Evolutionary conservation across 345 rosid genomes (phyloP).

Genomic region (Fremontodendron californicum): DNA sequence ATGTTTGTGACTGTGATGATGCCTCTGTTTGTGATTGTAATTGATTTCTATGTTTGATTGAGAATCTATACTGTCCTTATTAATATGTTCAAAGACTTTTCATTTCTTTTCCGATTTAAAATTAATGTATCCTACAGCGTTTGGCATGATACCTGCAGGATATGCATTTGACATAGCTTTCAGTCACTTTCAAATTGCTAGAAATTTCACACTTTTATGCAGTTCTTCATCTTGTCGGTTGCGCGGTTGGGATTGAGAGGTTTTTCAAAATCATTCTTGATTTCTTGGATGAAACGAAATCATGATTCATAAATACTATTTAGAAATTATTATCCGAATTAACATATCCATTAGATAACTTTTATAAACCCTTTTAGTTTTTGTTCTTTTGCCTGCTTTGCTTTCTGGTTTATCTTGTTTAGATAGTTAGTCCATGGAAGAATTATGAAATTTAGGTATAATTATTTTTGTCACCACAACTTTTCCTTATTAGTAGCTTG

Average conservation of each 20-base stretch:
- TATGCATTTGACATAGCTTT: background rate
- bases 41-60: too few species aligned
- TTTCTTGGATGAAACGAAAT: background rate
- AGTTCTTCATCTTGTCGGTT: background rate
- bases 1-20: too few species aligned
- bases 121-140: too few species aligned
- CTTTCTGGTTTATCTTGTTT: background rate
- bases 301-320: constrained; percentile 6
- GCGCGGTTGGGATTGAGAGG: background rate
- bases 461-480: background rate
- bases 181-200: background rate
- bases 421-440: constrained; percentile 1
- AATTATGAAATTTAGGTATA: background rate
- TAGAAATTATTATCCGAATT: background rate
- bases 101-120: too few species aligned
- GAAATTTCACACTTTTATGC: background rate
- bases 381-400: background rate
- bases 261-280: background rate
- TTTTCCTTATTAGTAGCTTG: background rate
- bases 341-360: background rate
- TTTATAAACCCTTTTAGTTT: background rate
- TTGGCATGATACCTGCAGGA: too few species aligned
- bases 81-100: too few species aligned
- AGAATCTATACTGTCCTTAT: too few species aligned
- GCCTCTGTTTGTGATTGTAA: too few species aligned